Base-by-base conservation (phyloP, 495 filamentous ascomycete genomes). In the Pseudoneurospora amorphoporcata region DNA sequence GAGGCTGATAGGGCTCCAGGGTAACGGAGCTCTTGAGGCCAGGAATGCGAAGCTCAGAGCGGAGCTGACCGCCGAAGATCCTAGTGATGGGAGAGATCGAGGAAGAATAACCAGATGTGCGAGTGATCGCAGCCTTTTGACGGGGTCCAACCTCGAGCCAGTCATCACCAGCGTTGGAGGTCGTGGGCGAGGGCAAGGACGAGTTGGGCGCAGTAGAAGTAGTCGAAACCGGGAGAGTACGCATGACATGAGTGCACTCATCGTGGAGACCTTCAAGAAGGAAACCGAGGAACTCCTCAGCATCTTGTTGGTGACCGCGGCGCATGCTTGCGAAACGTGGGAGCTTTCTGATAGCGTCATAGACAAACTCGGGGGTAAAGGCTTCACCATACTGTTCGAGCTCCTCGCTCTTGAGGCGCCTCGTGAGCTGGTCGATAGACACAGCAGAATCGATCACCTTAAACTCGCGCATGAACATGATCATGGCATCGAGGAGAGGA, bases 221-320 rank as follows among this genome's bases (percentile, higher is more conserved):
- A 3, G 83, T 72, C 3, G 83, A 82, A 38, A 82, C 80, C 1
- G 82, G 72, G 3, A 78, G 82, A 42, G 84, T 83, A 73, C 87
- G 89, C 82, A 94, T 91, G 40, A 93, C 90, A 69, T 90, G 87
- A 42, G 88, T 87, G 76, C 94, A 97, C 81, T 99, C 95, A 71
- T 98, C 94, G 77, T 98, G 94, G 61, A 99, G 87, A 69, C 93
- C 92, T 75, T 97, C 94, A 8, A 99, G 86, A 43, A 98, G 85
- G 76, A 98, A 98, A 0, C 95, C 96, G 8, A 99, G 84, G 80
- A 99, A 99, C 74, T 99, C 95, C 79, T 99, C 93, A 9, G 96
- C 96, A 83, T 99, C 95, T 85, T 99, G 94, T 79, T 99, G 95
- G 72, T 98, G 96, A 2, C 95, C 95, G 69, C 94, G 91, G 90